Conservation (phyloP, 805 yeast species). For the Teunomyces lycoperdinae region DNA sequence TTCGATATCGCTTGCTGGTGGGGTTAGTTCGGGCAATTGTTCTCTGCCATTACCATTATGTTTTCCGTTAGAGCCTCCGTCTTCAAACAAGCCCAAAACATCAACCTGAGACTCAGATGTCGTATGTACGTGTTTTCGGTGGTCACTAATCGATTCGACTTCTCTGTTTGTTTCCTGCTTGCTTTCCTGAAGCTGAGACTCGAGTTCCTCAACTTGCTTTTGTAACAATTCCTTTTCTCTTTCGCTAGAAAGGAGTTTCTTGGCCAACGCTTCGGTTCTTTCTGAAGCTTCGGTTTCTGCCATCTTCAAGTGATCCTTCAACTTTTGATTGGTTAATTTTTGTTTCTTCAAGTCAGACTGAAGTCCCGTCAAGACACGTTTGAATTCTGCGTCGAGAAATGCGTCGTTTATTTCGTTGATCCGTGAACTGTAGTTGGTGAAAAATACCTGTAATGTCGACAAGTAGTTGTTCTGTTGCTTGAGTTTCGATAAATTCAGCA, state of each 20-base stretch:
- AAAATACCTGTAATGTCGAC: slow-evolving; percentile 51
- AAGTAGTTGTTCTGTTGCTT: slow-evolving; percentile 58
- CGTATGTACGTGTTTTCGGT: neutral
- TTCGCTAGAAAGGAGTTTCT: slow-evolving; percentile 7
- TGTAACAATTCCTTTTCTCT: slow-evolving; percentile 11
- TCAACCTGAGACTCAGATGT: neutral
- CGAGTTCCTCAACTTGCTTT: slow-evolving; percentile 7
- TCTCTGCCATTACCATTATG: neutral
- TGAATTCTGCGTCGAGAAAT: slow-evolving; percentile 20
- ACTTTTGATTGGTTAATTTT: slow-evolving; percentile 10
- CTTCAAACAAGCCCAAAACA: neutral
- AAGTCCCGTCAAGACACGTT: slow-evolving; percentile 10
- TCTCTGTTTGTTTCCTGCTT: neutral
- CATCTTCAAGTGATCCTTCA: slow-evolving; percentile 13
- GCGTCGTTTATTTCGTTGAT: slow-evolving; percentile 23
- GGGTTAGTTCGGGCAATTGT: neutral
- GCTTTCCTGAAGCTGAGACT: slow-evolving; percentile 1
- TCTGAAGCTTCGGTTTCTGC: slow-evolving; percentile 7
- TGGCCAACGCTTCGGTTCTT: slow-evolving; percentile 2
- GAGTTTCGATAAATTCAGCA: slow-evolving; percentile 54
- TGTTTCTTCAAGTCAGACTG: slow-evolving; percentile 17
- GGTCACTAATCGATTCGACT: neutral
- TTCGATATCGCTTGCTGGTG: slow-evolving; percentile 1
- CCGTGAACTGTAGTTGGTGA: slow-evolving; percentile 45
- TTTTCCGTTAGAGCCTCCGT: neutral